These are phyloP conservation scores for Euphorbia lathyris DNA, from an alignment of 345 rosid genomes.

Conservation along the genomic window DNA sequence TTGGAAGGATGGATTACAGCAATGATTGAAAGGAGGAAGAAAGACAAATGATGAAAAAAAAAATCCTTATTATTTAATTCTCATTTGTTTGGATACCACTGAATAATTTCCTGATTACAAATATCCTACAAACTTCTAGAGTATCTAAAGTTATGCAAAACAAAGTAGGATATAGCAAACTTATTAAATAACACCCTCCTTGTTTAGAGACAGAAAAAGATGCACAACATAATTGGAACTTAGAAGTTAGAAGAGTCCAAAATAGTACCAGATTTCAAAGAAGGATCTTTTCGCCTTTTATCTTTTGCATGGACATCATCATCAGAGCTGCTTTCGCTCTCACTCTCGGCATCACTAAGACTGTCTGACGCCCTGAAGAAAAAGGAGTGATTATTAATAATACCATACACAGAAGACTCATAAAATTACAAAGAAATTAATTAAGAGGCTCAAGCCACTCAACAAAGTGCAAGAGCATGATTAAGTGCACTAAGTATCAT, in stretches of 20 bases:
- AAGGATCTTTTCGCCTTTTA: slow-evolving; percentile 37
- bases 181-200: not conserved
- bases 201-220: not conserved
- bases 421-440: not conserved
- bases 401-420: not conserved
- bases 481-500: not conserved
- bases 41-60: not conserved
- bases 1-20: not conserved
- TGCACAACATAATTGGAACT: not conserved
- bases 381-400: not conserved
- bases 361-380: slow-evolving; percentile 57
- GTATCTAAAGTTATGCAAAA: not conserved
- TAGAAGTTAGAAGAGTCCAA: not conserved
- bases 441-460: not conserved
- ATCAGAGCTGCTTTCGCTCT: slow-evolving; percentile 43
- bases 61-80: not conserved
- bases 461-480: not conserved
- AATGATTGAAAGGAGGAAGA: not conserved
- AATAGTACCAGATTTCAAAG: slow-evolving; percentile 47
- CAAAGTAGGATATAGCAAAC: not conserved
- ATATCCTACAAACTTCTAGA: not conserved
- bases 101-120: not conserved
- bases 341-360: slow-evolving; percentile 50
- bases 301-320: slow-evolving; percentile 43
- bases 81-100: not conserved